Evolutionary conservation across 225 moss, liverwort and hornwort species (phyloP).

Genomic region (Marchantia paleacea): DNA sequence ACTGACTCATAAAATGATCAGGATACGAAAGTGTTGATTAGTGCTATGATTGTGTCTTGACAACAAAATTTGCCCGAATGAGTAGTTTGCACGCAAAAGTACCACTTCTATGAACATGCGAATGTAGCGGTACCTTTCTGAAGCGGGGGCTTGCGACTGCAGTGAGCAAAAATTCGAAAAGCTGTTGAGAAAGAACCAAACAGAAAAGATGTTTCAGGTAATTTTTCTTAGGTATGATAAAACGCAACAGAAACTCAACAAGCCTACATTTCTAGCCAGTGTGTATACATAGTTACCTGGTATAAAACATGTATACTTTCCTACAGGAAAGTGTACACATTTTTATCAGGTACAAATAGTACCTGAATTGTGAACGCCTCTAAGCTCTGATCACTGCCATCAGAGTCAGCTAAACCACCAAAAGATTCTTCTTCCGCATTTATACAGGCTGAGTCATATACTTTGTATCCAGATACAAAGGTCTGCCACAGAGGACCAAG

Average conservation of each 20-base stretch:
- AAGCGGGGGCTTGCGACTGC: slow-evolving; percentile 74
- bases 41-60: no score
- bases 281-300: no score
- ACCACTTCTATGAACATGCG: background rate
- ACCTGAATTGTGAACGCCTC: slow-evolving; percentile 91
- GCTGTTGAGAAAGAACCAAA: slow-evolving; percentile 36
- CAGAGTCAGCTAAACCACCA: slow-evolving; percentile 75
- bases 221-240: background rate
- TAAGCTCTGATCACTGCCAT: slow-evolving; percentile 84
- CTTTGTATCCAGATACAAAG: slow-evolving; percentile 77
- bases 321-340: no score
- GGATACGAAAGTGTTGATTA: no score
- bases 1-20: no score
- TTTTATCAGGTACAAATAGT: slow-evolving; percentile 13
- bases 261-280: no score
- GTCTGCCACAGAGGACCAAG: slow-evolving; percentile 91
- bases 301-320: no score
- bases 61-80: no score
- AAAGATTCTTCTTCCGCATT: slow-evolving; percentile 69
- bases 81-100: no score
- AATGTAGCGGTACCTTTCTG: slow-evolving; percentile 54
- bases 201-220: background rate
- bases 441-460: slow-evolving; percentile 74
- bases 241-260: background rate
- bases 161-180: slow-evolving; percentile 85